Base-by-base conservation (phyloP, 176 grass and related monocot species). In the Leersia perrieri region DNA sequence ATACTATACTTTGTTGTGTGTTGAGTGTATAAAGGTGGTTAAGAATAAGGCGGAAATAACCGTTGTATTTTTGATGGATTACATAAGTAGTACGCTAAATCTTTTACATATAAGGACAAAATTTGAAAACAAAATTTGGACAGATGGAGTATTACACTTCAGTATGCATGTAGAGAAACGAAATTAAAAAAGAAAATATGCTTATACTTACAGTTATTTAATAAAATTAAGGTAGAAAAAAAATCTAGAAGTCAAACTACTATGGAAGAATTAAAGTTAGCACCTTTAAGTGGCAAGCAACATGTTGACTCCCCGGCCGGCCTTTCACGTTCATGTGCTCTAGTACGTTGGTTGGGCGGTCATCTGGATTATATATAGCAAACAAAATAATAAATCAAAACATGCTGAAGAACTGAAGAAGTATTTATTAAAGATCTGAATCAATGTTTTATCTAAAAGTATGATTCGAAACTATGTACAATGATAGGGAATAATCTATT, bases 201-300 rank as follows among this genome's bases (percentile, higher is more conserved):
- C 23, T 71, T 36, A 72, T 8, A 30, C 10, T 42, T 31, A 1
- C 12, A 62, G 78, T 33, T 25, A 38, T 36, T 11, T 31, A n/a
- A n/a, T 7, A 13, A 28, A 35, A 11, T 13, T 1, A 16, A 12
- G 63, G 20, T 31, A 44, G 8, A 18, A 15, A 35, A 42, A 67
- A 66, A 35, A 15, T 2, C 2, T 34, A 33, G 9, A 34, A n/a
- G 7, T 1, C 47, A 42, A 25, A 33, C 27, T 23, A 66, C 10
- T 60, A 34, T 60, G 49, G 34, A 75, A 75, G 62, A 60, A 51
- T 38, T 38, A n/a, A 2, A 58, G 53, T 58, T 7, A 36, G n/a
- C 60, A 86, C 84, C 77, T 86, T 47, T 33, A 58, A 49, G 35
- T 70, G 36, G 82, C 35, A 35, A 34, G 62, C 44, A 11, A 25